Percentiles rank a stretch among this genome's conserved stretches.
Conservation (phyloP, 768 basidiomycete species). For the Vararia minispora region DNA sequence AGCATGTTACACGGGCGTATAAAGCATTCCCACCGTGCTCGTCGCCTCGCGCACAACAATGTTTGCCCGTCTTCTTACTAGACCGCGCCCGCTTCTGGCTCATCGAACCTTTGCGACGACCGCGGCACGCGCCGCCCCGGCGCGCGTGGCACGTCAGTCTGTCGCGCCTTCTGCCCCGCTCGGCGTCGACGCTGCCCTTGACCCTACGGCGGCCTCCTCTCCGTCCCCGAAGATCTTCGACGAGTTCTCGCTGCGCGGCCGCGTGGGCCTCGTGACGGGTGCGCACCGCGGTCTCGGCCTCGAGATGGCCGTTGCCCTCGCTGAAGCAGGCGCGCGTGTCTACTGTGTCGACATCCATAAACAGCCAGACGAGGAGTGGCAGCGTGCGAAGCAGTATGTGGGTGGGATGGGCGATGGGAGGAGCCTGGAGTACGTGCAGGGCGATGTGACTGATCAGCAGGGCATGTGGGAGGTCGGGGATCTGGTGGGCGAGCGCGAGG, state of each 20-base stretch:
- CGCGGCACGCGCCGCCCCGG: too few species aligned
- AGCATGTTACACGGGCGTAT: too few species aligned
- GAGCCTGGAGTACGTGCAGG: constrained; percentile 47
- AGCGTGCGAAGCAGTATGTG: constrained; percentile 36
- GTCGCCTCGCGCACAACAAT: too few species aligned
- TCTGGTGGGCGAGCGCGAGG: constrained; percentile 51
- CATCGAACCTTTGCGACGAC: too few species aligned
- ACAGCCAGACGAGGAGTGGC: constrained; percentile 45
- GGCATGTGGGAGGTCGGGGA: constrained; percentile 40
- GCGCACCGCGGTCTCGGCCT: constrained; percentile 48
- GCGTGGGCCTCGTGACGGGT: constrained; percentile 27
- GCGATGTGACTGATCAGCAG: constrained; percentile 54
- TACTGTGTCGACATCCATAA: constrained; percentile 56
- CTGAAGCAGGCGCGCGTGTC: constrained; percentile 58
- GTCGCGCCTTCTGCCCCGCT: constrained; percentile 47
- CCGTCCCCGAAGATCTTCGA: too few species aligned
- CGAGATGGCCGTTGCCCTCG: constrained; percentile 64
- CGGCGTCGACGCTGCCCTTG: constrained; percentile 49
- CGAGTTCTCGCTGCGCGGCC: too few species aligned
- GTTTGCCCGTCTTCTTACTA: too few species aligned
- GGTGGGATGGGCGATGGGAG: constrained; percentile 17
- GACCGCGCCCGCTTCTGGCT: too few species aligned
- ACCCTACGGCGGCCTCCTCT: constrained; percentile 24
- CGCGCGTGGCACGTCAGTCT: too few species aligned
- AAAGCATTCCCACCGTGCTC: too few species aligned